Percentiles rank a stretch among this genome's conserved stretches.
Conservation (phyloP, 2,329 filamentous ascomycete genomes). For the Colletotrichum sansevieriae region DNA sequence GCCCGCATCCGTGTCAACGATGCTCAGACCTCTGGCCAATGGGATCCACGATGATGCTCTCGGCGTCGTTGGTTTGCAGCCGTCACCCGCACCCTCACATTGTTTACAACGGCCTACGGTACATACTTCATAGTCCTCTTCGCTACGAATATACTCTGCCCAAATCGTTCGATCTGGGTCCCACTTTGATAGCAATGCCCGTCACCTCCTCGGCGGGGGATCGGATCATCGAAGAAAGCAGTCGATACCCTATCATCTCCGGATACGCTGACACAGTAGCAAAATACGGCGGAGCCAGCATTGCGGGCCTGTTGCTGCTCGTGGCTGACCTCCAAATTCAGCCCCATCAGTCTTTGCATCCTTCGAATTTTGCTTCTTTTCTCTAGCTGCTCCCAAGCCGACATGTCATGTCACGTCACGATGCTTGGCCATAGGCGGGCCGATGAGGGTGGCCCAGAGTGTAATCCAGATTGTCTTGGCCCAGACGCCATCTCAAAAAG, state of each 20-base stretch:
- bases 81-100: conserved; percentile 2
- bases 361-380: background rate
- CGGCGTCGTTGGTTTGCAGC: background rate
- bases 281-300: conserved; percentile 11
- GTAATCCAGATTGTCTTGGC: background rate
- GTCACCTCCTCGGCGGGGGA: conserved; percentile 14
- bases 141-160: conserved; percentile 12
- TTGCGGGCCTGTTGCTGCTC: background rate
- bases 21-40: conserved; percentile 31
- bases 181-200: conserved; percentile 11
- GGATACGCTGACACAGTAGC: background rate
- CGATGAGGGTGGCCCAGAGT: conserved; percentile 7
- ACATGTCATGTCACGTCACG: conserved; percentile 14
- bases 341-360: background rate
- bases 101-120: background rate
- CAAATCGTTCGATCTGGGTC: conserved; percentile 28
- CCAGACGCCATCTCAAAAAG: background rate
- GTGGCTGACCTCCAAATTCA: background rate
- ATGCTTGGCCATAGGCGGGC: conserved; percentile 18
- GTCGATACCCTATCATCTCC: background rate
- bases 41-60: conserved; percentile 32
- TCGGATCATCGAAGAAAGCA: background rate
- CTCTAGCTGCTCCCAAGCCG: background rate
- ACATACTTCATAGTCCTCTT: conserved; percentile 1
- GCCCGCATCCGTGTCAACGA: background rate